Conservation (phyloP, 192 early-diverging fungal species). For the Backusella westeae region DNA sequence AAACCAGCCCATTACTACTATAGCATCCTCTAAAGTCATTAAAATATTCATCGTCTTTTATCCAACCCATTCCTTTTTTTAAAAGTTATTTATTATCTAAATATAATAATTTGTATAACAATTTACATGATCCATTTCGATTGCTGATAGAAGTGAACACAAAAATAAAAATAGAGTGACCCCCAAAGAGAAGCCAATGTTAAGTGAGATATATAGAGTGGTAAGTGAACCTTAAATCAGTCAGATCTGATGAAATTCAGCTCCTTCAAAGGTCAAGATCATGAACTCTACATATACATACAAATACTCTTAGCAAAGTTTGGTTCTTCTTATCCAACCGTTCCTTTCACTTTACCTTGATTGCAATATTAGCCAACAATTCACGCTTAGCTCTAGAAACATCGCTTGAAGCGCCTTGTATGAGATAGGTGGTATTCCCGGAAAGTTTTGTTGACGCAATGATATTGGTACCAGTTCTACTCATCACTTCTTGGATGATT, state of each 20-base stretch:
- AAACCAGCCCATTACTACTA: too few relatives aligned
- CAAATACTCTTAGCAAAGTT: neutral
- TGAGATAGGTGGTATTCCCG: constrained; percentile 75
- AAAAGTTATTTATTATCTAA: neutral
- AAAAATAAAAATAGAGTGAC: neutral
- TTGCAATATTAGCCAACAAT: constrained; percentile 64
- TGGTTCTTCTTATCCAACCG: too few relatives aligned
- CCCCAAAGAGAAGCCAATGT: neutral
- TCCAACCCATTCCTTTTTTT: neutral
- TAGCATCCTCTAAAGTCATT: too few relatives aligned
- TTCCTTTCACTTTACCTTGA: constrained; percentile 49
- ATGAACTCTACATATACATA: neutral
- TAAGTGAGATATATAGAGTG: too few relatives aligned
- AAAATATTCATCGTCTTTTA: too few relatives aligned
- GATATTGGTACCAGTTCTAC: constrained; percentile 73
- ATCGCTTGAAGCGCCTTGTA: constrained; percentile 75
- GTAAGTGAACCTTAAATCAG: neutral
- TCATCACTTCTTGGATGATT: constrained; percentile 56
- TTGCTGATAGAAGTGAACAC: too few relatives aligned
- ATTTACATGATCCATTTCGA: neutral
- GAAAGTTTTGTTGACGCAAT: constrained; percentile 77
- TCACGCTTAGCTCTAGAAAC: constrained; percentile 79
- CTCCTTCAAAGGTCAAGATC: neutral
- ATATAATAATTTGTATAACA: neutral
- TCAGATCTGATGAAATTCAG: neutral